phyloP scores from a whole-genome alignment of 1,284 basidiomycete genomes.

The Malassezia sympodialis region DNA sequence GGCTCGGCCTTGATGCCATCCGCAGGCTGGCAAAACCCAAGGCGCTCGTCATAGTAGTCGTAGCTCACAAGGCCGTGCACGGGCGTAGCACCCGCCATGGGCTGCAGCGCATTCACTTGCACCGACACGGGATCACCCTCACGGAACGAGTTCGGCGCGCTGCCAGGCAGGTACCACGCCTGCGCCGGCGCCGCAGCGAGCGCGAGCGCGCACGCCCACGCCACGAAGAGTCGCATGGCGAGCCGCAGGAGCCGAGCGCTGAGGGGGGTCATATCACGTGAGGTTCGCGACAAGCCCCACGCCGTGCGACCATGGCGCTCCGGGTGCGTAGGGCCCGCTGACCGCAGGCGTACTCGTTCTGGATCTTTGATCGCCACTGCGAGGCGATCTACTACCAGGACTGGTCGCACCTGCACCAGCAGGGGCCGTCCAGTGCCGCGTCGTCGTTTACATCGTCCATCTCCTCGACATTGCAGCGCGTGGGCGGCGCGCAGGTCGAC shows the following conservation, averaged over 20 bases:
- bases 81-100: conserved; percentile 34
- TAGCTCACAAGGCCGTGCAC: conserved; percentile 39
- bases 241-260: neutral
- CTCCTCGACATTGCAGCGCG: conserved; percentile 31
- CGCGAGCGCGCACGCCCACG: neutral
- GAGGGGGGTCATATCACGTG: neutral
- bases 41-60: conserved; percentile 74
- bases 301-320: conserved; percentile 4
- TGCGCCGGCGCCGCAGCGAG: conserved; percentile 2
- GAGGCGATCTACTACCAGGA: conserved; percentile 43
- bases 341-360: conserved; percentile 37
- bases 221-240: neutral
- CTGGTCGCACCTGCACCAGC: conserved; percentile 34
- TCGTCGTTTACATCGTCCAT: conserved; percentile 26
- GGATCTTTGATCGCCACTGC: conserved; percentile 46
- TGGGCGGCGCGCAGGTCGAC: conserved; percentile 8
- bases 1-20: conserved; percentile 67
- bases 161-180: conserved; percentile 49
- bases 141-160: conserved; percentile 47
- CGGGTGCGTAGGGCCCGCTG: neutral
- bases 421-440: conserved; percentile 16
- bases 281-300: neutral
- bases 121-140: conserved; percentile 47
- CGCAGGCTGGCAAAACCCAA: conserved; percentile 76
- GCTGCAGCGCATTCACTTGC: conserved; percentile 46